A percentile compares a stretch with the other conserved stretches of the same genome.
phyloP scores from a whole-genome alignment of 1,139 yeast genomes.

The Yamadazyma friedrichii region DNA sequence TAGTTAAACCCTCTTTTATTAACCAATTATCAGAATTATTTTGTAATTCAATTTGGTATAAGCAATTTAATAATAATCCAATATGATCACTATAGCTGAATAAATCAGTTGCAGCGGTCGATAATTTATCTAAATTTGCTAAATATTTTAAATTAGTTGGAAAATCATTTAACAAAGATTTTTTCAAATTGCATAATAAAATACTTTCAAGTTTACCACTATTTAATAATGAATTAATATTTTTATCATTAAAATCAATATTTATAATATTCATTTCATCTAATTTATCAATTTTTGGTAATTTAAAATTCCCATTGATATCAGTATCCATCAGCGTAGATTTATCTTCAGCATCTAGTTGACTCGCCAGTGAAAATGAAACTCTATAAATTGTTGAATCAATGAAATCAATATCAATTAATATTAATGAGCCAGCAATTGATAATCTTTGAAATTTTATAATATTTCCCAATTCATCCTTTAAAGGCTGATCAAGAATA shows the following conservation, averaged over 20 bases:
- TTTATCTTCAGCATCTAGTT: conserved; percentile 8
- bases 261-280: conserved; percentile 11
- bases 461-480: conserved; percentile 13
- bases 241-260: conserved; percentile 14
- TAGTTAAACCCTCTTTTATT: conserved; percentile 22
- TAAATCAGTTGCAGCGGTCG: conserved; percentile 31
- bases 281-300: conserved; percentile 10
- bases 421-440: conserved; percentile 43
- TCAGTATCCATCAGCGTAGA: not conserved
- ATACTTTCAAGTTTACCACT: conserved; percentile 22
- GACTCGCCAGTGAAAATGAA: conserved; percentile 39
- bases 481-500: conserved; percentile 19
- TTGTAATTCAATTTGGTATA: conserved; percentile 21
- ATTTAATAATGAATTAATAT: conserved; percentile 15
- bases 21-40: conserved; percentile 19
- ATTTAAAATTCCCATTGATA: not conserved
- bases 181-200: conserved; percentile 26
- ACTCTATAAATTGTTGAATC: conserved; percentile 28
- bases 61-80: conserved; percentile 27
- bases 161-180: conserved; percentile 26
- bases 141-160: conserved; percentile 38
- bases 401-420: conserved; percentile 43
- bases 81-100: conserved; percentile 32
- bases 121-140: conserved; percentile 36
- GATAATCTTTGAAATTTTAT: conserved; percentile 29